Evolutionary conservation across 805 yeast species (phyloP).

Genomic region (Citeromyces matritensis): DNA sequence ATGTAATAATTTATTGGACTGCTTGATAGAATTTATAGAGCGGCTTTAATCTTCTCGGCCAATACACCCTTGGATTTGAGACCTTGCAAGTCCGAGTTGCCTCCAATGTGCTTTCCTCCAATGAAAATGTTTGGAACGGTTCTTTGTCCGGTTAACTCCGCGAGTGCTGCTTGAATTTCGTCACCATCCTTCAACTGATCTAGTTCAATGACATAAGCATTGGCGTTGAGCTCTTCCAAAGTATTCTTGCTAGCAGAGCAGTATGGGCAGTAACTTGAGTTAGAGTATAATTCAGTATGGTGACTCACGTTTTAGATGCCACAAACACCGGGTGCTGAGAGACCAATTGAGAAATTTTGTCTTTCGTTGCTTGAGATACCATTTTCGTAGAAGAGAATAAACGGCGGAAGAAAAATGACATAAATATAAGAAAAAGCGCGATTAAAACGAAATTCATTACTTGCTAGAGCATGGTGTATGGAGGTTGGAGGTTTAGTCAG

Average conservation of each 20-base stretch:
- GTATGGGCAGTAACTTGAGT: slow-evolving; percentile 39
- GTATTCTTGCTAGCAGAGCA: slow-evolving; percentile 36
- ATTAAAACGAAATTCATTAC: neutral
- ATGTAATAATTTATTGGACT: no score
- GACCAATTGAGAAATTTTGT: slow-evolving; percentile 51
- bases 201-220: slow-evolving; percentile 40
- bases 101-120: slow-evolving; percentile 88
- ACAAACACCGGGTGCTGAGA: slow-evolving; percentile 54
- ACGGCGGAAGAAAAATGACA: slow-evolving; percentile 11
- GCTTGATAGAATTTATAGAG: neutral
- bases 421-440: slow-evolving; percentile 1
- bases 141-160: slow-evolving; percentile 70
- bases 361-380: slow-evolving; percentile 44
- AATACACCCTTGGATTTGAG: slow-evolving; percentile 38
- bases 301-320: slow-evolving; percentile 47
- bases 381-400: slow-evolving; percentile 19
- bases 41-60: slow-evolving; percentile 2
- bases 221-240: slow-evolving; percentile 18
- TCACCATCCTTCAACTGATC: slow-evolving; percentile 50
- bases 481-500: no score
- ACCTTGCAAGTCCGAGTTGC: slow-evolving; percentile 77
- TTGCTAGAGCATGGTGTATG: no score
- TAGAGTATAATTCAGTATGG: neutral
- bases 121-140: slow-evolving; percentile 92
- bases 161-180: slow-evolving; percentile 69